These are phyloP conservation scores for Botrytis cinerea DNA, from an alignment of 2,329 filamentous ascomycete species.

Conservation along the genomic window DNA sequence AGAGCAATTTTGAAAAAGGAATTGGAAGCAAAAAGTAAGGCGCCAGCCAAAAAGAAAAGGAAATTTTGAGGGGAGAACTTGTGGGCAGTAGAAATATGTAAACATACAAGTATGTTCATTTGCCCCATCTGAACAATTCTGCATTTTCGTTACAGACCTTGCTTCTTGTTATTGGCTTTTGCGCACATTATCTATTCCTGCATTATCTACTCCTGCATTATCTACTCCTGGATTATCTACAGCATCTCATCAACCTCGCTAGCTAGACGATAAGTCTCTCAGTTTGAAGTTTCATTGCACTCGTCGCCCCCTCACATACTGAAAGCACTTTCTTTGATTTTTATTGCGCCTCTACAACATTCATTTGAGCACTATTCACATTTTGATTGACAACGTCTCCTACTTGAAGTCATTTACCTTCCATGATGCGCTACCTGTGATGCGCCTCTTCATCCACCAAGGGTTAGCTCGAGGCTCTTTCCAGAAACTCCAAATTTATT, in stretches of 20 bases:
- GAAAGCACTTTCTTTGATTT: background rate
- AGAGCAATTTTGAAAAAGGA: slow-evolving; percentile 37
- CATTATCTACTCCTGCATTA: background rate
- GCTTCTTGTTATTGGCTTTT: background rate
- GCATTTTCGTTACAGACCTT: background rate
- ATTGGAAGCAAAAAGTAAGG: slow-evolving; percentile 40
- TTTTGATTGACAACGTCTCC: background rate
- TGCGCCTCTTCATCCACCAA: background rate
- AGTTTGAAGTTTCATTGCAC: background rate
- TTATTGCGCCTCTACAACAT: background rate
- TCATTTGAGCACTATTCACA: background rate
- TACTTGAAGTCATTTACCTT: background rate
- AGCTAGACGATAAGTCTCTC: background rate
- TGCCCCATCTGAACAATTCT: background rate
- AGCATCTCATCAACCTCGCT: background rate
- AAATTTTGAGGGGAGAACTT: slow-evolving; percentile 37
- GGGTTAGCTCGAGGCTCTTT: background rate
- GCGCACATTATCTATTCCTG: background rate
- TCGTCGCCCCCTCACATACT: background rate
- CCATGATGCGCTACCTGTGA: background rate
- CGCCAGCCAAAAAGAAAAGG: slow-evolving; percentile 41
- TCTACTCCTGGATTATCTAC: background rate
- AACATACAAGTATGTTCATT: slow-evolving; percentile 10
- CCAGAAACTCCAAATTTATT: background rate
- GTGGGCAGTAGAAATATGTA: background rate